Evolutionary conservation across 768 basidiomycete genomes (phyloP), one percentile per base, ranked within the genome.

Genomic region (Lyophyllum semitale): DNA sequence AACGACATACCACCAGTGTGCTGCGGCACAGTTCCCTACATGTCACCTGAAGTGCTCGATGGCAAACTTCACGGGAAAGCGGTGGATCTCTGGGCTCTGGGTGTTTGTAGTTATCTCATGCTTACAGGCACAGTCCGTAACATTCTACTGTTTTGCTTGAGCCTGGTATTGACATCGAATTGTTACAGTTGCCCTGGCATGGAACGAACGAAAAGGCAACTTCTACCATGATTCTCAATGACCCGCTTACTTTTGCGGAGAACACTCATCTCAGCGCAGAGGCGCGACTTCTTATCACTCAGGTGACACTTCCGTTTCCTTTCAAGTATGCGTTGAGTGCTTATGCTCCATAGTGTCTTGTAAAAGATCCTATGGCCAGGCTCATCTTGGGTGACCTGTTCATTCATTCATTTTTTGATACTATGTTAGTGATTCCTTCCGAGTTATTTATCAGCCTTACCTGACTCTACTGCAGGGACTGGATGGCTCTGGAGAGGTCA

Each of bases 1-100:
- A 9, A 26, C 35, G 12, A 22, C 17, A 23, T 48, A 20, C 25
- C 45, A 20, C 33, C 20, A n/a, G 42, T 49, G 15, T 52, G 43
- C n/a, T 62, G 61, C 33, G 61, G 61, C 1, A 63, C 61, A 12
- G 32, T 52, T 3, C 23, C 44, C 13, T 51, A 51, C 26, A 63
- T 63, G 61, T 51, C 61, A 8, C 61, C 61, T 1, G 61, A 63
- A 40, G 37, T 53, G 23, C 27, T 59, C 8, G 9, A 11, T 1
- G 26, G 41, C 8, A 20, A 42, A 3, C 25, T 33, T 17, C 57
- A 54, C 23, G 50, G 54, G 3, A 35, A 29, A 17, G 33, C 32
- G 2, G 54, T 54, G 4, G 61, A 63, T 40, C 48, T 48, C 25
- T 63, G 59, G 59, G 35, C 55, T 5, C 32, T 59, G 9, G 61